Evolutionary conservation across 2,329 filamentous ascomycete species (phyloP).

Genomic region (Pestalotiopsis sp.): DNA sequence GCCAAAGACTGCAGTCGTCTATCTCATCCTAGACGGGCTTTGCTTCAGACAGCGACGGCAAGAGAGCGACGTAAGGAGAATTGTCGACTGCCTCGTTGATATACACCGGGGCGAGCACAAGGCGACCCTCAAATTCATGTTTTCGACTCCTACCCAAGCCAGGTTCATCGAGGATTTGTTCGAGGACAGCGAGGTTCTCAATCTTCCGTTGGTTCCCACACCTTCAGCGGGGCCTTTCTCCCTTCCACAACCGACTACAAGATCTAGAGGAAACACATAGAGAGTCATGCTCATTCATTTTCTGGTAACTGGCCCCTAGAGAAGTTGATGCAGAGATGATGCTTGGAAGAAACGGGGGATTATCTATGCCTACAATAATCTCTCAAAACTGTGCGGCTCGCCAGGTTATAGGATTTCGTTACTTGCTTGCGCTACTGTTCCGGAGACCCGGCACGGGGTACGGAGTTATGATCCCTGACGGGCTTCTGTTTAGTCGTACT

Average conservation of each 20-base stretch:
- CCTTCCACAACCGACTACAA: no score
- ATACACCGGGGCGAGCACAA: background rate
- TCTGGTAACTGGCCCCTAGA: no score
- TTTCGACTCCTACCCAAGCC: slow-evolving; percentile 1
- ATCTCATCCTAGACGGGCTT: slow-evolving; percentile 12
- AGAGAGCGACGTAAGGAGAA: background rate
- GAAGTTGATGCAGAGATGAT: no score
- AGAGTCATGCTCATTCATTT: no score
- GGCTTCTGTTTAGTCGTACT: background rate
- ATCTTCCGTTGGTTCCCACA: background rate
- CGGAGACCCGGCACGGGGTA: background rate
- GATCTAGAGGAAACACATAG: no score
- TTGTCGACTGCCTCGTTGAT: background rate
- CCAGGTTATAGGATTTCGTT: background rate
- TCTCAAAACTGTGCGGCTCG: background rate
- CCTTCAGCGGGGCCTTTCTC: no score
- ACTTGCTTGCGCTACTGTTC: background rate
- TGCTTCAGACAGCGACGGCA: background rate
- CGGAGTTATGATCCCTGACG: background rate
- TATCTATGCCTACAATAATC: no score
- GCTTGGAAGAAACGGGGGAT: no score
- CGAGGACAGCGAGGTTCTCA: slow-evolving; percentile 8
- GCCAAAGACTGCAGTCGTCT: background rate
- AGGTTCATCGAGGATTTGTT: slow-evolving; percentile 11
- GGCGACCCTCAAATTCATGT: slow-evolving; percentile 14